phyloP scores from a whole-genome alignment of 148 eudicot genomes.

The Amaranthus hypochondriacus region DNA sequence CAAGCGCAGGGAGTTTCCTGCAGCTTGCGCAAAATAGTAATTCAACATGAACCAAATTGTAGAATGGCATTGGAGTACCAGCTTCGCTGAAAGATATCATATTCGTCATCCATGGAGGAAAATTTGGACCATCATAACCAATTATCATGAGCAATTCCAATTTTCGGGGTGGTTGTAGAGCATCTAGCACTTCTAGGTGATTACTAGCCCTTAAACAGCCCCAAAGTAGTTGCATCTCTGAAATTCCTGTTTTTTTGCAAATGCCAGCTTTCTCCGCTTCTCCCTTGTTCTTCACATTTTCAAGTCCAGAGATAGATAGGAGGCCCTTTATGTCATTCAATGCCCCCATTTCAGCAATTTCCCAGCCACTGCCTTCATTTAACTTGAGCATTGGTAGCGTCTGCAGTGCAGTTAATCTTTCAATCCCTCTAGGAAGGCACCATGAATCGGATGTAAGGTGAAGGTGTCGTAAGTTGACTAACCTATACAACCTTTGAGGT shows the following conservation, averaged over 20 bases:
- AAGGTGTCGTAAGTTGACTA: slow-evolving; percentile 23
- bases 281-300: slow-evolving; percentile 15
- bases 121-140: slow-evolving; percentile 19
- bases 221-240: slow-evolving; percentile 19
- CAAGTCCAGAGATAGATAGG: slow-evolving; percentile 20
- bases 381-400: slow-evolving; percentile 23
- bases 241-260: background rate
- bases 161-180: slow-evolving; percentile 11
- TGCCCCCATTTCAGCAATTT: slow-evolving; percentile 18
- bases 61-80: slow-evolving; percentile 9
- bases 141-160: slow-evolving; percentile 16
- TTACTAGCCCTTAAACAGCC: slow-evolving; percentile 18
- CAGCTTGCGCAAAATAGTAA: slow-evolving; percentile 20
- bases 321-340: slow-evolving; percentile 14
- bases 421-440: slow-evolving; percentile 19
- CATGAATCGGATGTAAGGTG: background rate
- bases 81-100: slow-evolving; percentile 6
- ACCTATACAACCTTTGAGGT: slow-evolving; percentile 13
- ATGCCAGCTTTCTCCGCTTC: slow-evolving; percentile 17
- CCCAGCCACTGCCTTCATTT: slow-evolving; percentile 13
- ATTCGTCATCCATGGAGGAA: slow-evolving; percentile 16
- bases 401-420: slow-evolving; percentile 14
- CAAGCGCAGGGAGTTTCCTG: slow-evolving; percentile 17
- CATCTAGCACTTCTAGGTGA: slow-evolving; percentile 23
- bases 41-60: slow-evolving; percentile 12